Evolutionary conservation across 192 early-diverging fungal genomes (phyloP), one percentile per base, ranked within the genome.

Genomic region (Powellomyces hirtus): DNA sequence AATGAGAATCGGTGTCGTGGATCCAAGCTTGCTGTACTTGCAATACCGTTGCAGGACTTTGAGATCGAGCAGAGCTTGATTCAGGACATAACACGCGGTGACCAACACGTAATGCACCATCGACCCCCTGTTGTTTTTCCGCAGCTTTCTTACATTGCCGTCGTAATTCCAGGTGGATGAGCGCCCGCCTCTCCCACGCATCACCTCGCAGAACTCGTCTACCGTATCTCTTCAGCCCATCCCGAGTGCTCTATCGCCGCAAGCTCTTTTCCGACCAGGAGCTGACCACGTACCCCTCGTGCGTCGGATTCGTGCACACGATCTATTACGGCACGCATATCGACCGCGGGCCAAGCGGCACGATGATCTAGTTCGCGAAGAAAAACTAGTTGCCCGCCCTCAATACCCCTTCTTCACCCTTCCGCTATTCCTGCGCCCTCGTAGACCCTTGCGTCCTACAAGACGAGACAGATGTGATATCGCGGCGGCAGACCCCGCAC

Each of bases 321-420:
- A 83, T 37, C 59, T 86, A 16, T 67, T 86, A 18, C 73, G 68
- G 30, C 61, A 72, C 44, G 64, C 76, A 2, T 31, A 60, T 18
- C 58, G 68, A 37, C 51, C 63, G n/a, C 69, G 75, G 42, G 75
- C 83, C 20, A 64, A 56, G 40, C 55, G 65, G 2, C 68, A 82
- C 30, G 74, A 75, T 20, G 79, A 86, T 52, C 79, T 72, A 46
- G 77, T 86, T 2, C 68, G 73, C 24, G 84, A 86, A 60, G 84
- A 75, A 66, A 40, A 71, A 34, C 36, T 84, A 2, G 44, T 57
- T 26, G 56, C 59, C 38, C 66, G 62, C 14, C 60, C 53, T 34
- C 64, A 66, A 30, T 38, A 64, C 38, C 55, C 55, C 38, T 60
- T 65, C 29, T 59, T 72, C 5, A 24, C 81, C 10, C 20, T 65